phyloP scores from a whole-genome alignment of 257 asterid species.

The Dorcoceras hygrometricum region DNA sequence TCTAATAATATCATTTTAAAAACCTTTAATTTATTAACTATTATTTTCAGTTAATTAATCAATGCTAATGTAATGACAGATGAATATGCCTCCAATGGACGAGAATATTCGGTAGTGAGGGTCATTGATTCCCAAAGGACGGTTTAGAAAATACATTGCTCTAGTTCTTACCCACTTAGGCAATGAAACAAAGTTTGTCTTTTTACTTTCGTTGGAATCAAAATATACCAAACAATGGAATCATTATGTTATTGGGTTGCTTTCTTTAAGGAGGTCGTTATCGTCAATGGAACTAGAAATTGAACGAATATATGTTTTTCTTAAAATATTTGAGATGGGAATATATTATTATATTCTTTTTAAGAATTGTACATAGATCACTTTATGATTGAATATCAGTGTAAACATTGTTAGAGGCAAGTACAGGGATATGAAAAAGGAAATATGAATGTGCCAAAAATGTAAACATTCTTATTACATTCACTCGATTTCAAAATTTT shows the following conservation, averaged over 20 bases:
- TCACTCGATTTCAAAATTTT: no score
- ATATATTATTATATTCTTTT: no score
- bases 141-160: conserved; percentile 5
- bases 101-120: conserved; percentile 31
- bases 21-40: conserved; percentile 1
- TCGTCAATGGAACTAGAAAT: no score
- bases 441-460: no score
- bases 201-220: conserved; percentile 13
- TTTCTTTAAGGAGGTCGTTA: no score
- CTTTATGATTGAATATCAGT: no score
- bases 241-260: background rate
- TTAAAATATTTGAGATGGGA: no score
- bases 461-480: no score
- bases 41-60: background rate
- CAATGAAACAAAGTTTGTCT: conserved; percentile 28
- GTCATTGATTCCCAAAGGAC: conserved; percentile 18
- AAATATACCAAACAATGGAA: background rate
- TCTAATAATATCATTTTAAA: conserved; percentile 3
- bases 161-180: conserved; percentile 5
- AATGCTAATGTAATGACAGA: conserved; percentile 1
- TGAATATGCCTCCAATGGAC: conserved; percentile 23
- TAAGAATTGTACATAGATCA: no score
- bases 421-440: no score
- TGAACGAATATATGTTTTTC: no score
- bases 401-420: no score